Percentiles rank a stretch among this genome's conserved stretches.
phyloP scores from a whole-genome alignment of 768 basidiomycete species.

The Lyophyllum shimeji region DNA sequence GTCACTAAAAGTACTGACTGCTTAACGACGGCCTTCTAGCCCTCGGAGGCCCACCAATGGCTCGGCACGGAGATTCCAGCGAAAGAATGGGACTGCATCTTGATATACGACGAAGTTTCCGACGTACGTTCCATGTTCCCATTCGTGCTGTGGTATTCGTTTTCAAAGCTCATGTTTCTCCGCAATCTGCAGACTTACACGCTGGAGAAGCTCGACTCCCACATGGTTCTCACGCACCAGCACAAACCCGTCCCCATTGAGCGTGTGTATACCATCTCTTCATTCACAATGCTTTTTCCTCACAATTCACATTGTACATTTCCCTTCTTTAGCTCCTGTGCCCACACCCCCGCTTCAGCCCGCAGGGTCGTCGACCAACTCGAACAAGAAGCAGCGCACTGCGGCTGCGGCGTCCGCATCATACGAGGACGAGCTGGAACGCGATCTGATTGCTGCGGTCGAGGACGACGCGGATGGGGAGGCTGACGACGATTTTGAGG shows the following conservation, averaged over 20 bases:
- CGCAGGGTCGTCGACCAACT: constrained; percentile 6
- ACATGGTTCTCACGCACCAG: constrained; percentile 53
- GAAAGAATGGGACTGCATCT: constrained; percentile 73
- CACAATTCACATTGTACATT: no score
- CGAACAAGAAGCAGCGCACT: no score
- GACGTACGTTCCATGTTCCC: constrained; percentile 50
- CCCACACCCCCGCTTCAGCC: constrained; percentile 27
- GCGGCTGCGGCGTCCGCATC: constrained; percentile 11
- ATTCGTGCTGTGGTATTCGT: background rate
- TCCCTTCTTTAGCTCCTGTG: constrained; percentile 17
- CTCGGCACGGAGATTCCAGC: constrained; percentile 56
- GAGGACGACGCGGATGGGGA: constrained; percentile 34
- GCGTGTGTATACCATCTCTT: no score
- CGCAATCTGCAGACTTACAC: constrained; percentile 61
- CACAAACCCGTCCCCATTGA: constrained; percentile 33
- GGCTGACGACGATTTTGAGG: constrained; percentile 44
- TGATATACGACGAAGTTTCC: constrained; percentile 77
- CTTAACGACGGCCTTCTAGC: no score
- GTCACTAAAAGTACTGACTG: no score
- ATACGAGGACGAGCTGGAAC: constrained; percentile 26
- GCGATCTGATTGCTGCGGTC: constrained; percentile 22
- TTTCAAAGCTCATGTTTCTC: background rate
- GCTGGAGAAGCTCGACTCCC: constrained; percentile 74
- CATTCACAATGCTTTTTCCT: no score
- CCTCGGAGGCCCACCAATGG: constrained; percentile 55